Percentiles rank a stretch among this genome's conserved stretches.
These are phyloP conservation scores for Penicillium sclerotiorum DNA, from an alignment of 2,329 filamentous ascomycete species.

Conservation along the genomic window DNA sequence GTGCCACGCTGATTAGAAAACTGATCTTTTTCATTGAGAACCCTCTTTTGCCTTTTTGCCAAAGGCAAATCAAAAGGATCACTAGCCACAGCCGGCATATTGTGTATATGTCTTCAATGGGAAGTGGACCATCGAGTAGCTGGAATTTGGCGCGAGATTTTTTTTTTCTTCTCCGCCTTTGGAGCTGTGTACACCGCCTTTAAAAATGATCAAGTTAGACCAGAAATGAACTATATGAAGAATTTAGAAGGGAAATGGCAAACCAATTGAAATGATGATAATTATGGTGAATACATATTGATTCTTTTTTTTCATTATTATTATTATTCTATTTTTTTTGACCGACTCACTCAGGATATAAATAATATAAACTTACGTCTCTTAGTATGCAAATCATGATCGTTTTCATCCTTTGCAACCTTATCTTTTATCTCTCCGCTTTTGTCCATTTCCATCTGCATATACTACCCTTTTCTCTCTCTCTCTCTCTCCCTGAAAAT, in stretches of 20 bases:
- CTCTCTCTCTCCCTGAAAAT: neutral
- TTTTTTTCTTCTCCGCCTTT: conserved; percentile 6
- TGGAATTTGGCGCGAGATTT: neutral
- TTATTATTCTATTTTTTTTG: too few species aligned
- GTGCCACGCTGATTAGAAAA: conserved; percentile 18
- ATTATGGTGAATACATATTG: too few species aligned
- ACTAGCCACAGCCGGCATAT: conserved; percentile 52
- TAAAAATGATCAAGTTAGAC: neutral
- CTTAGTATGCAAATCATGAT: neutral
- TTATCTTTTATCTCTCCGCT: neutral
- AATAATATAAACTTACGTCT: too few species aligned
- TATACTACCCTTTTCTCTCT: neutral
- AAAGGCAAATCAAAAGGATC: conserved; percentile 63
- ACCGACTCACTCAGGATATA: too few species aligned
- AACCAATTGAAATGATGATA: too few species aligned
- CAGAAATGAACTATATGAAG: neutral
- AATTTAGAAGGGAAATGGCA: too few species aligned
- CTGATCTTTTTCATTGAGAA: conserved; percentile 38
- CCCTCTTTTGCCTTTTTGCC: conserved; percentile 75
- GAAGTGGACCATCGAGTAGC: too few species aligned
- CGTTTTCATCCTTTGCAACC: neutral
- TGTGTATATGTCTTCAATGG: neutral
- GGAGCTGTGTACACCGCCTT: conserved; percentile 4
- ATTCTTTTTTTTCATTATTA: too few species aligned
- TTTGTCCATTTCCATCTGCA: neutral